Conservation (phyloP, 257 asterid genomes). For the Ajuga chamaepitys region DNA sequence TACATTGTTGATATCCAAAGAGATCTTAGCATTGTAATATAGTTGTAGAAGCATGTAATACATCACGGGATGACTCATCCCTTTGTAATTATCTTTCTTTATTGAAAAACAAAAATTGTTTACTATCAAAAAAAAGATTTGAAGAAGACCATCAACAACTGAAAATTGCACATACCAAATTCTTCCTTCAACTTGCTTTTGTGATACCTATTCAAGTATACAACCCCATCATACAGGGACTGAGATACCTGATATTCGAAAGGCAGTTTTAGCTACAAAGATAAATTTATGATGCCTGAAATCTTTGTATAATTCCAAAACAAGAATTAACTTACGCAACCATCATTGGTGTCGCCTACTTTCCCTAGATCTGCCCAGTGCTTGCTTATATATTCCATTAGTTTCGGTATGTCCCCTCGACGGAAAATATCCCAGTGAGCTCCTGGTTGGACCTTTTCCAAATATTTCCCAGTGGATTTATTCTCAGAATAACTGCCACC, state of each 20-base stretch:
- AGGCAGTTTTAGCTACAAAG: constrained; percentile 21
- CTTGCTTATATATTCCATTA: constrained; percentile 49
- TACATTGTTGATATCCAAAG: no score
- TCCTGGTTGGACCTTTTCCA: constrained; percentile 48
- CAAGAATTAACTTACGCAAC: constrained; percentile 36
- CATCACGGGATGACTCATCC: no score
- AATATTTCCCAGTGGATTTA: constrained; percentile 16
- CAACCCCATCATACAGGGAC: constrained; percentile 55
- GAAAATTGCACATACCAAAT: constrained; percentile 52
- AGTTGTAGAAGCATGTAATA: no score
- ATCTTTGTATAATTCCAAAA: constrained; percentile 7
- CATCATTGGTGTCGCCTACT: constrained; percentile 25
- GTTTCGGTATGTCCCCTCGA: constrained; percentile 73
- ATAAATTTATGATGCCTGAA: constrained; percentile 11
- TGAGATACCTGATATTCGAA: constrained; percentile 48
- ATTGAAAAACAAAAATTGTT: no score
- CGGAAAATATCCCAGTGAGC: constrained; percentile 89
- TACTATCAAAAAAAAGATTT: no score
- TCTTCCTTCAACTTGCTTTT: constrained; percentile 75
- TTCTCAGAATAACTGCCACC: constrained; percentile 26
- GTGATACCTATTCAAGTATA: constrained; percentile 66
- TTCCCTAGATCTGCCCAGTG: constrained; percentile 46
- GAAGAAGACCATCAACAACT: not conserved
- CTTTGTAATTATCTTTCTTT: no score
- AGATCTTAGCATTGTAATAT: no score